phyloP scores from a whole-genome alignment of 208 protist species.

The Angomonas ambiguus region DNA sequence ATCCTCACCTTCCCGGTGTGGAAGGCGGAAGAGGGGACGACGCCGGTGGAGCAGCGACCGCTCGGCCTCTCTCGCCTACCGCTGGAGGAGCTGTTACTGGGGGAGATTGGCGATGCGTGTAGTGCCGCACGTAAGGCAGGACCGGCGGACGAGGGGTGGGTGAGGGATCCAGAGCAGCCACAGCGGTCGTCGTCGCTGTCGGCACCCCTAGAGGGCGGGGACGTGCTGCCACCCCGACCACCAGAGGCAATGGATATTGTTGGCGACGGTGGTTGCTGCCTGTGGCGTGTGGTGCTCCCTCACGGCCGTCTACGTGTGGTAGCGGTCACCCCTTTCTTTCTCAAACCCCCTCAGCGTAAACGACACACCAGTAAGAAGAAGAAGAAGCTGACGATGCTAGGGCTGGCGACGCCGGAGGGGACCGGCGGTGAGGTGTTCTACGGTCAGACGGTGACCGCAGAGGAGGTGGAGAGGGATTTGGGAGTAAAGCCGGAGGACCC shows the following conservation, averaged over 20 bases:
- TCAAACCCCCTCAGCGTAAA: constrained; percentile 35
- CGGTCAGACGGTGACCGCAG: too few species aligned
- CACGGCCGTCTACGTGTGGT: constrained; percentile 27
- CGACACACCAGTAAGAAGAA: constrained; percentile 2
- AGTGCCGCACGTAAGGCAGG: constrained; percentile 41
- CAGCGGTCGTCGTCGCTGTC: too few species aligned
- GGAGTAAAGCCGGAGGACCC: neutral
- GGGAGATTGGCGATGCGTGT: constrained; percentile 48
- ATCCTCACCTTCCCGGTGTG: neutral
- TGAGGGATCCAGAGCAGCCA: constrained; percentile 20
- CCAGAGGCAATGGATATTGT: constrained; percentile 29
- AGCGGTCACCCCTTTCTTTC: constrained; percentile 50
- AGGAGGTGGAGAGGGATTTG: neutral
- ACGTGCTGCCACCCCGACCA: constrained; percentile 18
- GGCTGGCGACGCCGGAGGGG: too few species aligned
- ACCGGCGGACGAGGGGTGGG: constrained; percentile 35
- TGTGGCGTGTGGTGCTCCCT: constrained; percentile 43
- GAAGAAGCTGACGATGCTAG: neutral
- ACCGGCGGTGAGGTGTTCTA: too few species aligned
- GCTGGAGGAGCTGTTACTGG: constrained; percentile 57
- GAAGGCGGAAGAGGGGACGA: neutral
- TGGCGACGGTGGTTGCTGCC: constrained; percentile 39
- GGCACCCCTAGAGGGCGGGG: constrained; percentile 3
- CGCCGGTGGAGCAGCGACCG: constrained; percentile 14
- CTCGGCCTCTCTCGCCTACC: constrained; percentile 28